Conservation (phyloP, 2,329 filamentous ascomycete species). For the Orbilia javanica region DNA sequence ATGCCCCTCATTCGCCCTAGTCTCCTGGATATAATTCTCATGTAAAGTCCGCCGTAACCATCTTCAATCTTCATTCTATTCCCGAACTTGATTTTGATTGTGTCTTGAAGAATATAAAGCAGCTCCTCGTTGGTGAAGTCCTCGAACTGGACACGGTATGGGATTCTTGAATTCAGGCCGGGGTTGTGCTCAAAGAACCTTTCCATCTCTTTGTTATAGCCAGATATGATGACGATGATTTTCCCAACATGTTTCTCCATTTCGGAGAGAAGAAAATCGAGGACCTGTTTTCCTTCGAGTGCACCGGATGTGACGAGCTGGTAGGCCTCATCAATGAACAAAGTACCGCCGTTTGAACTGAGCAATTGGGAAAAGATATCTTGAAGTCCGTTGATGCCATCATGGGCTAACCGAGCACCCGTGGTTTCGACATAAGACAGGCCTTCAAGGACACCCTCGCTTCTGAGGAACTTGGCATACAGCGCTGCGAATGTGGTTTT, state of each 20-base stretch:
- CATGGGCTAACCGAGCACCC: slow-evolving; percentile 75
- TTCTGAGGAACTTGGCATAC: slow-evolving; percentile 75
- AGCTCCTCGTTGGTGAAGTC: slow-evolving; percentile 79
- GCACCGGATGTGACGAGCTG: slow-evolving; percentile 75
- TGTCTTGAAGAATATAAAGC: slow-evolving; percentile 71
- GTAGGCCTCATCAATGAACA: slow-evolving; percentile 86
- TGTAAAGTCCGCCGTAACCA: slow-evolving; percentile 73
- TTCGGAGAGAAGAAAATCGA: slow-evolving; percentile 79
- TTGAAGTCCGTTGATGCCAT: slow-evolving; percentile 73
- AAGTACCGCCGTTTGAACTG: slow-evolving; percentile 73
- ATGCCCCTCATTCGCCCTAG: slow-evolving; percentile 74
- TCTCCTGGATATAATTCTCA: slow-evolving; percentile 73
- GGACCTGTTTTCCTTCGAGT: slow-evolving; percentile 72
- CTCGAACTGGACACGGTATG: slow-evolving; percentile 74
- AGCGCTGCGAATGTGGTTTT: slow-evolving; percentile 82
- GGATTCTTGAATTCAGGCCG: slow-evolving; percentile 78
- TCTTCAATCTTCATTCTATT: slow-evolving; percentile 73
- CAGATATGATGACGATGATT: slow-evolving; percentile 78
- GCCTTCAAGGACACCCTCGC: slow-evolving; percentile 74
- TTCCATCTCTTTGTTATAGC: slow-evolving; percentile 82
- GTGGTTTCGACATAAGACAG: slow-evolving; percentile 75
- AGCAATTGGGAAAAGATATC: slow-evolving; percentile 71
- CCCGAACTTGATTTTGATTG: slow-evolving; percentile 71
- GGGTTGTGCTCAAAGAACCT: slow-evolving; percentile 80
- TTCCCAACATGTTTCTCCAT: slow-evolving; percentile 79